These are phyloP conservation scores for Crithidia mellificae DNA, from an alignment of 208 protist species.

Conservation along the genomic window DNA sequence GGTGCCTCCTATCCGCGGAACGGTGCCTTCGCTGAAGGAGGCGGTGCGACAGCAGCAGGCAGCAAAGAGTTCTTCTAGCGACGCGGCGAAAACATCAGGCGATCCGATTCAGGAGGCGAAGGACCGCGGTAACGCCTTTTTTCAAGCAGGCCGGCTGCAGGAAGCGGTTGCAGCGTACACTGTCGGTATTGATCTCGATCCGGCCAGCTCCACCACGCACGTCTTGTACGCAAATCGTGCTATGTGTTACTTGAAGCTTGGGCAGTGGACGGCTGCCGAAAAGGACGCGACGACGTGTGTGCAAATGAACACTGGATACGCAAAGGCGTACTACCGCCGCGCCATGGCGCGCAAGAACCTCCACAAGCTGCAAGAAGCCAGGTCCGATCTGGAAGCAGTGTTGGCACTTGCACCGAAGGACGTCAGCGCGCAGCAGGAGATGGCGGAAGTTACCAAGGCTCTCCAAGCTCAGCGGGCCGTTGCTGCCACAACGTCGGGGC, in stretches of 20 bases:
- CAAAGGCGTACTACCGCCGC: constrained; percentile 88
- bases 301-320: constrained; percentile 78
- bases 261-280: constrained; percentile 76
- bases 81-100: background rate
- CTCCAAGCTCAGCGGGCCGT: constrained; percentile 53
- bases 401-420: constrained; percentile 79
- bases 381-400: constrained; percentile 84
- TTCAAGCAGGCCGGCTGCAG: constrained; percentile 61
- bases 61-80: background rate
- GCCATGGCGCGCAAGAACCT: constrained; percentile 84
- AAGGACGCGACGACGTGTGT: constrained; percentile 79
- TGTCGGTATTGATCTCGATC: constrained; percentile 84
- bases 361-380: constrained; percentile 80
- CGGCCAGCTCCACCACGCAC: constrained; percentile 56
- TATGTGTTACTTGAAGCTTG: constrained; percentile 83
- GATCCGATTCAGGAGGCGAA: constrained; percentile 68
- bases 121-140: constrained; percentile 85
- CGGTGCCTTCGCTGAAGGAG: constrained; percentile 85
- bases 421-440: constrained; percentile 61
- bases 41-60: constrained; percentile 43
- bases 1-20: constrained; percentile 80
- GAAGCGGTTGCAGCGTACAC: constrained; percentile 86
- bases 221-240: constrained; percentile 88
- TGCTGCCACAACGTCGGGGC: constrained; percentile 14
- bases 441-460: constrained; percentile 76